Evolutionary conservation across 2,329 filamentous ascomycete genomes (phyloP), one percentile per base, ranked within the genome.

Genomic region (Penicillium sp.): DNA sequence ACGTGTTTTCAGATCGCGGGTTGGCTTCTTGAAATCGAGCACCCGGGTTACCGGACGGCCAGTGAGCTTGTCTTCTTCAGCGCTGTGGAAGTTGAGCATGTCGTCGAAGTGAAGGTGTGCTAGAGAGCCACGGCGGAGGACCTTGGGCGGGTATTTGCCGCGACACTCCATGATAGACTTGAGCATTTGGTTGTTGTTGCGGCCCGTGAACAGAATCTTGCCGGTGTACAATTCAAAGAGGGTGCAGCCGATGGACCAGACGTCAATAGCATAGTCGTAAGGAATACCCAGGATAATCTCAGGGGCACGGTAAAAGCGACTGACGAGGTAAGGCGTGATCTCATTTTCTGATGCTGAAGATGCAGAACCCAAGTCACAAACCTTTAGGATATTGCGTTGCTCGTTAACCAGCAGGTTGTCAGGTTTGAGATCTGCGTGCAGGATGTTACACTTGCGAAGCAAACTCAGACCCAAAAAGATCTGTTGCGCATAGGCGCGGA

Each of bases 181-280:
- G 62, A 99, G 86, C 95, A 99, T 99, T 80, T 97, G 93, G 74
- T 99, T 99, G 81, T 99, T 99, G 79, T 92, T 95, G 66, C 91
- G 87, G 61, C 95, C 95, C 0, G 92, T 93, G 76, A 99, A 99
- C 35, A 99, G 83, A 60, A 99, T 98, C 76, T 97, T 97, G 72
- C 95, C 95, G 0, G 95, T 98, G 80, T 96, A 98, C 43, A 99
- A 83, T 79, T 99, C 95, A 76, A 96, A 99, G 33, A 98, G 83
- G 0, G 95, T 99, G 79, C 95, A 99, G 40, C 95, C 96, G 67
- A 98, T 92, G 7, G 94, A 96, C 95, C 95, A 99, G 83, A 97
- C 91, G 76, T 99, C 95, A 66, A 98, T 92, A 7, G 90, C 89
- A 74, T 94, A 96, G 74, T 97, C 93, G 75, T 96, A 97, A 10